Evolutionary conservation across 163 green algal genomes (phyloP).

Genomic region (Scenedesmus sp.): DNA sequence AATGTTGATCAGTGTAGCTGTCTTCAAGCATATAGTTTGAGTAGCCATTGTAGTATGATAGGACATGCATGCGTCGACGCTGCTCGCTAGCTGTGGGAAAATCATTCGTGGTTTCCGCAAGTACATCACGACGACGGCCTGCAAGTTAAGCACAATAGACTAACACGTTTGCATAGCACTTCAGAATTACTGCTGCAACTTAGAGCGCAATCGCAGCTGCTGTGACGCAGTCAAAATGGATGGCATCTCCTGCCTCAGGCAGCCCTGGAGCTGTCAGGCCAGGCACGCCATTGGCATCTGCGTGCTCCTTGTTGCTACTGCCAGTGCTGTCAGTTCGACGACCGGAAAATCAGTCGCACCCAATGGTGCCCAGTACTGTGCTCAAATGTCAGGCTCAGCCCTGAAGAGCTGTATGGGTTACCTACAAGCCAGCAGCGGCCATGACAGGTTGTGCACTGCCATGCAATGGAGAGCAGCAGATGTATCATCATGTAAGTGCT

Average conservation of each 20-base stretch:
- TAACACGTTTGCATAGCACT: not conserved
- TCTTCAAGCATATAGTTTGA: no score
- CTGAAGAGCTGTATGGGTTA: not conserved
- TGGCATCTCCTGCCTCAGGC: not conserved
- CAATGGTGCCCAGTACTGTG: not conserved
- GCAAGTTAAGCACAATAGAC: no score
- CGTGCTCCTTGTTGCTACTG: not conserved
- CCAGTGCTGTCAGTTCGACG: not conserved
- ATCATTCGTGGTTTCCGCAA: not conserved
- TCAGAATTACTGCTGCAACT: not conserved
- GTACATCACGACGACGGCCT: not conserved
- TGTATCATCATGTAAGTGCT: slow-evolving; percentile 19
- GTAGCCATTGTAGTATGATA: not conserved
- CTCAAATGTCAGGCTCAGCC: not conserved
- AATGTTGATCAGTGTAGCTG: not conserved
- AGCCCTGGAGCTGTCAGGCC: not conserved
- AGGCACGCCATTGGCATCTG: not conserved
- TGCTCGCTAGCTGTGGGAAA: not conserved
- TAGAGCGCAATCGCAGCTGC: not conserved
- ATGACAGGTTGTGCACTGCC: slow-evolving; percentile 3
- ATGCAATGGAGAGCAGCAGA: slow-evolving; percentile 5
- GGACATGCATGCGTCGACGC: not conserved
- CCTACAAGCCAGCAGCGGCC: not conserved
- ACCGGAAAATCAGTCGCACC: not conserved
- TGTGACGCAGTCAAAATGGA: not conserved